A percentile compares a stretch with the other conserved stretches of the same genome.
Evolutionary conservation across 805 yeast genomes (phyloP).

Genomic region (Zygosaccharomyces siamensis): DNA sequence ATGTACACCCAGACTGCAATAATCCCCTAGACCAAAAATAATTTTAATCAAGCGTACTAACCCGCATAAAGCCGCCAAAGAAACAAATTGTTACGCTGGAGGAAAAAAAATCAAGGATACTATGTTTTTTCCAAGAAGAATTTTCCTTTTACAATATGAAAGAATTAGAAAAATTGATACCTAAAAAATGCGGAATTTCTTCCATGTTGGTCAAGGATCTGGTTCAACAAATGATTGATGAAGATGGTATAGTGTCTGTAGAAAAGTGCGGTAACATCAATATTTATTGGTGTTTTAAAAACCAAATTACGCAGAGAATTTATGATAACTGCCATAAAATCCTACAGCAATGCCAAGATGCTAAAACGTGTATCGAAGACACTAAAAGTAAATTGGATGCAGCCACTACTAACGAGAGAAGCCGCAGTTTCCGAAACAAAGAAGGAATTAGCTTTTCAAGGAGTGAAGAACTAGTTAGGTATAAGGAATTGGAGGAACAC

Average conservation of each 20-base stretch:
- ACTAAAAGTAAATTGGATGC: conserved; percentile 12
- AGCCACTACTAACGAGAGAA: conserved; percentile 8
- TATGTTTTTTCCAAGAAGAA: conserved; percentile 38
- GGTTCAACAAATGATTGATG: conserved; percentile 45
- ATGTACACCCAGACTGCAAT: background rate
- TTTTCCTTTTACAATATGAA: conserved; percentile 45
- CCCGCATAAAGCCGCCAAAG: conserved; percentile 23
- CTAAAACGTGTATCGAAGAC: conserved; percentile 10
- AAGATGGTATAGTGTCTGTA: conserved; percentile 41
- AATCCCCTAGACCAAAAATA: no score
- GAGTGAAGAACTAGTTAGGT: conserved; percentile 12
- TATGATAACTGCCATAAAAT: conserved; percentile 12
- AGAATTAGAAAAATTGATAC: conserved; percentile 46
- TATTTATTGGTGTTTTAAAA: conserved; percentile 46
- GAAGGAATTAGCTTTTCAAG: conserved; percentile 12
- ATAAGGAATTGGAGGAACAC: conserved; percentile 9
- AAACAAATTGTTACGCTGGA: conserved; percentile 35
- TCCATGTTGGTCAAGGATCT: conserved; percentile 52
- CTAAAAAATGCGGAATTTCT: conserved; percentile 45
- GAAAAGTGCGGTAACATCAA: conserved; percentile 54
- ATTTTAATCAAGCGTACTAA: background rate
- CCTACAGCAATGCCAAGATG: conserved; percentile 12
- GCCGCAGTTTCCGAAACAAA: conserved; percentile 2
- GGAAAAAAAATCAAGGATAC: conserved; percentile 38
- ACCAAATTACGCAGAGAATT: conserved; percentile 14